Evolutionary conservation across 257 asterid genomes (phyloP).

Genomic region (Gentiana straminea): DNA sequence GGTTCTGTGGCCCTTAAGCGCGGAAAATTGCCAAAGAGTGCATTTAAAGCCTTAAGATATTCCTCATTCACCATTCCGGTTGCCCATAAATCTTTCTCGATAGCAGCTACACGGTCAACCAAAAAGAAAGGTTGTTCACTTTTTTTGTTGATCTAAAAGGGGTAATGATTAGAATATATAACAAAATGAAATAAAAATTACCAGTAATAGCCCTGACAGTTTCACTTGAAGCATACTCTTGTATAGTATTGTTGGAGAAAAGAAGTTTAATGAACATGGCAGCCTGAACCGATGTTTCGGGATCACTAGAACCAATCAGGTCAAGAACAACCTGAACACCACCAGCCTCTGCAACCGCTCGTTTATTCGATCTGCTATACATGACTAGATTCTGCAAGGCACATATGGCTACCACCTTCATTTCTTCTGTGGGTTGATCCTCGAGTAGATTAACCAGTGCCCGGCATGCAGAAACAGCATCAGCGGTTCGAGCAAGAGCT

Average conservation of each 20-base stretch:
- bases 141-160: not conserved
- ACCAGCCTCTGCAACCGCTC: slow-evolving; percentile 99
- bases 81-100: slow-evolving; percentile 96
- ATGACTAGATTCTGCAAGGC: slow-evolving; percentile 93
- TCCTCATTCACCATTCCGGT: slow-evolving; percentile 82
- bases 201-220: slow-evolving; percentile 98
- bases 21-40: slow-evolving; percentile 88
- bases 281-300: slow-evolving; percentile 96
- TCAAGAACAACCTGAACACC: slow-evolving; percentile 98
- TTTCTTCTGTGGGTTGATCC: slow-evolving; percentile 99
- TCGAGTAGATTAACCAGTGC: slow-evolving; percentile 95
- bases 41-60: slow-evolving; percentile 85
- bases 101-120: slow-evolving; percentile 50
- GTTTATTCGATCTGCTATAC: slow-evolving; percentile 88
- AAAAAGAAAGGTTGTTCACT: not conserved
- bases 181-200: slow-evolving; percentile 19
- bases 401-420: slow-evolving; percentile 97
- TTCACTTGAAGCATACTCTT: slow-evolving; percentile 98
- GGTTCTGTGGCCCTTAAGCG: slow-evolving; percentile 96
- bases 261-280: slow-evolving; percentile 94
- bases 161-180: slow-evolving; percentile 2
- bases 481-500: slow-evolving; percentile 84
- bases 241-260: slow-evolving; percentile 86
- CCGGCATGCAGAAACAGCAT: slow-evolving; percentile 95
- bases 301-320: slow-evolving; percentile 86